A percentile compares a stretch with the other conserved stretches of the same genome.
Conservation (phyloP, 1,284 basidiomycete genomes). For the Trichosporon inkin region DNA sequence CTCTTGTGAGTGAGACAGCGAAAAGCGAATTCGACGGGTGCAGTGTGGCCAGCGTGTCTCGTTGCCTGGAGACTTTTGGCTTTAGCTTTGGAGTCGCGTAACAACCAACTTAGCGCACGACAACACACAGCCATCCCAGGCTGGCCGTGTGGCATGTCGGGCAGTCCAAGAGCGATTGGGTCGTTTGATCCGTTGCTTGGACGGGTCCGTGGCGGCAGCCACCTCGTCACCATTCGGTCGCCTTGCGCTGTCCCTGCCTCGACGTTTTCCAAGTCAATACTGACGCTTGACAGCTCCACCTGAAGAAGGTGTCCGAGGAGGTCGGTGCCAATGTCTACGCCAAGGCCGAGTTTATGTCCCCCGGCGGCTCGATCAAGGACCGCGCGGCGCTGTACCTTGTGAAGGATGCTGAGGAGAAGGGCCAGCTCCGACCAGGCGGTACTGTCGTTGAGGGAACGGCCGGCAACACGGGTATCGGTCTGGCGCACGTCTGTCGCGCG, state of each 20-base stretch:
- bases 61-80: background rate
- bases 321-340: constrained; percentile 86
- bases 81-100: background rate
- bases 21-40: background rate
- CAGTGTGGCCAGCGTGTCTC: too few relatives aligned
- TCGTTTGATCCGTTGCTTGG: background rate
- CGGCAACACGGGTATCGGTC: constrained; percentile 97
- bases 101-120: background rate
- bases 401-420: constrained; percentile 80
- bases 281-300: constrained; percentile 61
- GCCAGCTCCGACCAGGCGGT: constrained; percentile 73
- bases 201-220: background rate
- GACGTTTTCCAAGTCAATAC: background rate
- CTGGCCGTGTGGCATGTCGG: background rate
- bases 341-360: constrained; percentile 97
- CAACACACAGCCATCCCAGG: background rate
- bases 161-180: too few relatives aligned
- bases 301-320: constrained; percentile 78
- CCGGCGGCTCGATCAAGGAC: constrained; percentile 98
- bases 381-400: constrained; percentile 89
- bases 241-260: background rate
- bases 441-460: constrained; percentile 97
- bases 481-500: constrained; percentile 87
- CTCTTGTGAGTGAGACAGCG: constrained; percentile 61
- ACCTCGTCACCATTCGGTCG: background rate